These are phyloP conservation scores for Candida sakaeoensis DNA, from an alignment of 805 yeast species.

Conservation along the genomic window DNA sequence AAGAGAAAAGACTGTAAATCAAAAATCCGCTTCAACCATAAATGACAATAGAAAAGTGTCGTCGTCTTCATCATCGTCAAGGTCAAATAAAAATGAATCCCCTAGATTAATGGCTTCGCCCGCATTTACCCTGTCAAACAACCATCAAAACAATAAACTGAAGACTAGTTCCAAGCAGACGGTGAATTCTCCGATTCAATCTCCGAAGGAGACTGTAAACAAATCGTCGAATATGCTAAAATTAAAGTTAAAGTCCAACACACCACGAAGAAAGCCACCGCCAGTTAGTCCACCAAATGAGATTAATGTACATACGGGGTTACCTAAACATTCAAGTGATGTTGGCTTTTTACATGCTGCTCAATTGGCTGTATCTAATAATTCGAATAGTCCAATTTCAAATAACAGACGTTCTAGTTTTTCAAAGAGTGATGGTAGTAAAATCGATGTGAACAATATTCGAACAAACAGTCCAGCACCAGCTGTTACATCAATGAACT, in stretches of 20 bases:
- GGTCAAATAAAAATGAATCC: constrained; percentile 10
- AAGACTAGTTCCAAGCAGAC: not conserved
- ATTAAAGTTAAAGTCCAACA: constrained; percentile 1
- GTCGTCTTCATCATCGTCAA: not conserved
- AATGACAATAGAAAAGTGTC: not conserved
- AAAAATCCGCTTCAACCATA: constrained; percentile 6
- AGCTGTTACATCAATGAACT: constrained; percentile 52
- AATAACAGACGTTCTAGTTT: constrained; percentile 35
- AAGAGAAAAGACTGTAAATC: constrained; percentile 23
- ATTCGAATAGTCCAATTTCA: constrained; percentile 18
- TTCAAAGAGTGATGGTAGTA: constrained; percentile 23
- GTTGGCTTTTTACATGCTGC: constrained; percentile 41
- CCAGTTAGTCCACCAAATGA: constrained; percentile 12
- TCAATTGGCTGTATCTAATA: constrained; percentile 38
- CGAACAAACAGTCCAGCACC: constrained; percentile 1
- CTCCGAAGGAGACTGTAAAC: not conserved
- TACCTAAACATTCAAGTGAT: constrained; percentile 14
- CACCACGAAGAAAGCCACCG: constrained; percentile 7
- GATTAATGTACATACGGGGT: constrained; percentile 30
- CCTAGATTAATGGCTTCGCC: constrained; percentile 25
- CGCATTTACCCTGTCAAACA: constrained; percentile 10
- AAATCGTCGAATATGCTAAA: constrained; percentile 6
- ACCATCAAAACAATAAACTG: not conserved
- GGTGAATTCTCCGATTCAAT: not conserved
- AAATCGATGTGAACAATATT: constrained; percentile 2